These are phyloP conservation scores for Chloranthus sessilifolius DNA, from an alignment of 164 flowering plant genomes.

Conservation along the genomic window DNA sequence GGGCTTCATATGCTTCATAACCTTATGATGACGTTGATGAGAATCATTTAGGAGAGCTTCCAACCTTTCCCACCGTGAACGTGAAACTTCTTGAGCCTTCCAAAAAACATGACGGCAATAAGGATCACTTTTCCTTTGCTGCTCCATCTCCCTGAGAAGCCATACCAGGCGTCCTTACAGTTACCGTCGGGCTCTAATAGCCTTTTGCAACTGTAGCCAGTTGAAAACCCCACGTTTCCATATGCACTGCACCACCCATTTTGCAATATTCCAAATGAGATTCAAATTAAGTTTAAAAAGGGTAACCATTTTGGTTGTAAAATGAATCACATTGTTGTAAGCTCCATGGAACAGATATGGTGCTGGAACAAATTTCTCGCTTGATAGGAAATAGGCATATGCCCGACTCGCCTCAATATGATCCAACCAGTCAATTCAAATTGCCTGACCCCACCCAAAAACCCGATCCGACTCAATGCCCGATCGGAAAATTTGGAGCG, in stretches of 20 bases:
- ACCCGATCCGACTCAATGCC: too few species aligned
- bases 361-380: background rate
- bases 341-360: background rate
- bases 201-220: conserved; percentile 57
- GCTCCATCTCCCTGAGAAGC: conserved; percentile 70
- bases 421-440: background rate
- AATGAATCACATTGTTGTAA: background rate
- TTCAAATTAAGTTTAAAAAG: background rate
- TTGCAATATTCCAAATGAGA: background rate
- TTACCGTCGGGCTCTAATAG: conserved; percentile 17
- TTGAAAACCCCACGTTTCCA: conserved; percentile 72
- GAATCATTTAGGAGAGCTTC: too few species aligned
- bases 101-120: conserved; percentile 62
- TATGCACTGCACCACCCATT: conserved; percentile 49
- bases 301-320: background rate
- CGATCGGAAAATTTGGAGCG: too few species aligned
- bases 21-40: too few species aligned
- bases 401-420: background rate
- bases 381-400: background rate
- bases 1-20: too few species aligned
- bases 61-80: conserved; percentile 51
- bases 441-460: too few species aligned
- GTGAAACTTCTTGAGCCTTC: conserved; percentile 60
- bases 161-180: conserved; percentile 44
- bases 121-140: conserved; percentile 45